Evolutionary conservation across 148 eudicot genomes (phyloP).

Genomic region (Mesembryanthemum crystallinum): DNA sequence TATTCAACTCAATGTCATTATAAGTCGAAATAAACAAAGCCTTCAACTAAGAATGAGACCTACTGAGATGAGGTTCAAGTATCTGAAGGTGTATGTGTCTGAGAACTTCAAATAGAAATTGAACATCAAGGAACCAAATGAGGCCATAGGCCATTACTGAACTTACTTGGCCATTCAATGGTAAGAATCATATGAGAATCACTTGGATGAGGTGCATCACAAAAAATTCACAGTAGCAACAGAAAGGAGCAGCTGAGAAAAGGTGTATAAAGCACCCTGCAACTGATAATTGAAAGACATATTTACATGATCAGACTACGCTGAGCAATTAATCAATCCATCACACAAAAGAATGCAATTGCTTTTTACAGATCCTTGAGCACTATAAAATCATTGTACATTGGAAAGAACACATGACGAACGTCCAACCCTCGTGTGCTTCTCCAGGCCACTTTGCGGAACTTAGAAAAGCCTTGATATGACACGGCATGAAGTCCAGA

Average conservation of each 20-base stretch:
- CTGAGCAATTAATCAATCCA: conserved; percentile 31
- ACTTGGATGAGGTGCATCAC: neutral
- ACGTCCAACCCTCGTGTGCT: neutral
- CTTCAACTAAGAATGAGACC: no score
- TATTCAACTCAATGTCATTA: no score
- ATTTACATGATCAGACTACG: conserved; percentile 44
- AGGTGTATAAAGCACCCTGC: conserved; percentile 8
- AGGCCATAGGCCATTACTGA: no score
- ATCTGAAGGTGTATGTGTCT: no score
- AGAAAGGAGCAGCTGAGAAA: neutral
- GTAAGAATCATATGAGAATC: neutral
- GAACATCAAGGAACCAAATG: no score
- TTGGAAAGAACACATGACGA: conserved; percentile 14
- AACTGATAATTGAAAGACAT: conserved; percentile 32
- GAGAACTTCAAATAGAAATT: no score
- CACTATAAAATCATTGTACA: conserved; percentile 24
- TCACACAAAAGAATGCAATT: conserved; percentile 42
- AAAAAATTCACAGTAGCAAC: neutral
- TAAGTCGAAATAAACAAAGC: no score
- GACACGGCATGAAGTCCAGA: conserved; percentile 90
- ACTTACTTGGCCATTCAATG: no score
- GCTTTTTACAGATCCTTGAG: conserved; percentile 25
- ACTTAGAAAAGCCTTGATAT: conserved; percentile 77
- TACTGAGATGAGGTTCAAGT: no score
- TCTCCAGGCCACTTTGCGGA: conserved; percentile 12